These are phyloP conservation scores for Pelargonium myrrhifolium DNA, from an alignment of 441 rosid species.

Conservation along the genomic window DNA sequence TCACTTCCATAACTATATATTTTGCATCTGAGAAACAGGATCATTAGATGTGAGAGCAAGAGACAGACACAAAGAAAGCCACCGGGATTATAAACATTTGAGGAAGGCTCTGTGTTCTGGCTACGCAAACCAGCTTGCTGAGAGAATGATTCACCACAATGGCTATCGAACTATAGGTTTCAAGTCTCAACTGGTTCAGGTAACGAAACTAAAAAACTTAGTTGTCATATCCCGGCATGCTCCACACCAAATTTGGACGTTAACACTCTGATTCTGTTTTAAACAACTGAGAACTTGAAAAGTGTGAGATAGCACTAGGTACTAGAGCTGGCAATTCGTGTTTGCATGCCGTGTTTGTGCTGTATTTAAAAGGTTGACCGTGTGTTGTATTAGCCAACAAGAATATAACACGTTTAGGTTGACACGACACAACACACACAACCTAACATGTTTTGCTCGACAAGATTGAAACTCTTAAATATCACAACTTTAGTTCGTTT, in stretches of 20 bases:
- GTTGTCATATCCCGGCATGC: neutral
- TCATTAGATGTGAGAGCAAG: slow-evolving; percentile 52
- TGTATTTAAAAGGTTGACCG: no score
- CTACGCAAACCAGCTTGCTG: slow-evolving; percentile 79
- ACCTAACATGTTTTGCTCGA: no score
- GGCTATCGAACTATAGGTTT: slow-evolving; percentile 80
- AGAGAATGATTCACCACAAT: slow-evolving; percentile 87
- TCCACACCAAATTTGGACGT: neutral
- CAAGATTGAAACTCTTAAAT: no score
- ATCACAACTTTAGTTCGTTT: no score
- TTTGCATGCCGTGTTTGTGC: no score
- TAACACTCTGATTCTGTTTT: no score
- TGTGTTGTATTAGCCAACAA: no score
- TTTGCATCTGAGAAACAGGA: slow-evolving; percentile 42
- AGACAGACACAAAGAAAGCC: slow-evolving; percentile 42
- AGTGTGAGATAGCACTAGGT: no score
- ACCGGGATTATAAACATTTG: slow-evolving; percentile 55
- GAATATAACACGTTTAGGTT: no score
- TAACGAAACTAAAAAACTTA: slow-evolving; percentile 14
- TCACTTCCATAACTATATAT: neutral
- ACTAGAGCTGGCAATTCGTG: no score
- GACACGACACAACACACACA: no score
- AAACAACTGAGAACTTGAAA: no score
- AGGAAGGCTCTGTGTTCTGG: slow-evolving; percentile 83
- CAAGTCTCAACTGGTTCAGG: slow-evolving; percentile 86